A percentile compares a stretch with the other conserved stretches of the same genome.
Conservation (phyloP, 108 stramenopile genomes). For the Cyclostephanos tholiformis region DNA sequence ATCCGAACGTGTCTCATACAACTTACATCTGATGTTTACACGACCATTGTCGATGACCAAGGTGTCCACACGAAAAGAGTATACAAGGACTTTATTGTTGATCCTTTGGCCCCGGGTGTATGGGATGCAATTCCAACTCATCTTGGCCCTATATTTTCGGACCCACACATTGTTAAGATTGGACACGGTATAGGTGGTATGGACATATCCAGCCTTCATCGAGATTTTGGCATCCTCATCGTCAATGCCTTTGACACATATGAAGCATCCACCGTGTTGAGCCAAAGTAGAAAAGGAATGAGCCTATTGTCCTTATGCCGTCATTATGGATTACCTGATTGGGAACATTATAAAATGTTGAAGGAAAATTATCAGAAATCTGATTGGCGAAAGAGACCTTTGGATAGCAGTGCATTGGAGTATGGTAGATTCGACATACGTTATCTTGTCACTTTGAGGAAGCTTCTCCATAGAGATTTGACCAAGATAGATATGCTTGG, state of each 20-base stretch:
- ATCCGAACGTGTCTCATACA: constrained; percentile 74
- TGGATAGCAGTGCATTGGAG: constrained; percentile 79
- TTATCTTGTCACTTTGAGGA: constrained; percentile 68
- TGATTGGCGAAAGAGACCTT: constrained; percentile 91
- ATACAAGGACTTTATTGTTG: constrained; percentile 78
- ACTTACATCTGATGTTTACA: constrained; percentile 57
- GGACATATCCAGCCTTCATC: constrained; percentile 88
- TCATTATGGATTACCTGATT: constrained; percentile 66
- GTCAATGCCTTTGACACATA: constrained; percentile 95
- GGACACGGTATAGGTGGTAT: constrained; percentile 89
- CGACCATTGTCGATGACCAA: not conserved
- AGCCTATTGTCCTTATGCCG: constrained; percentile 67
- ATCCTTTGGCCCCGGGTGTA: constrained; percentile 72
- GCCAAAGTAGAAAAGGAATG: constrained; percentile 35
- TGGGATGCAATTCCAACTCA: constrained; percentile 62
- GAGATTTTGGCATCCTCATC: constrained; percentile 93
- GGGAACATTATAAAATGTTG: constrained; percentile 56
- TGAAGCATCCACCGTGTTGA: constrained; percentile 67
- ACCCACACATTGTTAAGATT: constrained; percentile 90
- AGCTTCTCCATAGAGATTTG: constrained; percentile 82
- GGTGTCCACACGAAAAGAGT: constrained; percentile 11
- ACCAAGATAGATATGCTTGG: constrained; percentile 41
- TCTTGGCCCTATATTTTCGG: constrained; percentile 77
- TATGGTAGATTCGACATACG: constrained; percentile 88
- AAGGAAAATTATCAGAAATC: constrained; percentile 84